phyloP scores from a whole-genome alignment of 2,329 filamentous ascomycete species.

The Calonectria ilicicola region DNA sequence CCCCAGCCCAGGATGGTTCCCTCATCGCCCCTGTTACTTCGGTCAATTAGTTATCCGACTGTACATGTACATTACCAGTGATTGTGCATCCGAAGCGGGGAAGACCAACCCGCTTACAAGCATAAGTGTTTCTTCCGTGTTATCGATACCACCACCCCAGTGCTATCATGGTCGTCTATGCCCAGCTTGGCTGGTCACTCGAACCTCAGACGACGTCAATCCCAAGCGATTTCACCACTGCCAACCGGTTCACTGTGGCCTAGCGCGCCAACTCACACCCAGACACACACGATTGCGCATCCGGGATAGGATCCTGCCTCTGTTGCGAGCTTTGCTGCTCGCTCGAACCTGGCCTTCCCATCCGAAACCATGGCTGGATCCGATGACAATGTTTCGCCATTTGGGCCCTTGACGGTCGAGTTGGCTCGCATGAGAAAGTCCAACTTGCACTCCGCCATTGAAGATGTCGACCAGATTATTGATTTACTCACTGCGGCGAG shows the following conservation, averaged over 20 bases:
- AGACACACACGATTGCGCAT: not conserved
- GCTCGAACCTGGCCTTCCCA: not conserved
- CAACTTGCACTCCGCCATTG: conserved; percentile 76
- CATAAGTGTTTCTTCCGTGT: conserved; percentile 26
- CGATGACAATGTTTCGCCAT: conserved; percentile 55
- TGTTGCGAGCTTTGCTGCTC: not conserved
- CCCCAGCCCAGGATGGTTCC: not conserved
- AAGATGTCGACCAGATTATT: conserved; percentile 87
- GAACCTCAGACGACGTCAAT: conserved; percentile 37
- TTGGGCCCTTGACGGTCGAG: conserved; percentile 75
- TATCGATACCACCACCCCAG: conserved; percentile 39
- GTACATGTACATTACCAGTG: not conserved
- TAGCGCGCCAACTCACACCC: not conserved
- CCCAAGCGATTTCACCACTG: conserved; percentile 22
- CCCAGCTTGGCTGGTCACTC: conserved; percentile 20
- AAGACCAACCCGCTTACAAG: conserved; percentile 29
- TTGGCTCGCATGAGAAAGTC: conserved; percentile 78
- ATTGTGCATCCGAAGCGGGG: conserved; percentile 10
- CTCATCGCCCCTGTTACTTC: not conserved
- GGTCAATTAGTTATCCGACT: not conserved
- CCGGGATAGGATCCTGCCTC: not conserved
- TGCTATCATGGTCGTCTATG: conserved; percentile 29
- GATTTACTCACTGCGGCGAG: conserved; percentile 80
- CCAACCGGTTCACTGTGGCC: not conserved
- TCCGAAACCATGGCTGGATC: conserved; percentile 48